Conservation (phyloP, 805 yeast species). For the Yamadazyma phyllophila region DNA sequence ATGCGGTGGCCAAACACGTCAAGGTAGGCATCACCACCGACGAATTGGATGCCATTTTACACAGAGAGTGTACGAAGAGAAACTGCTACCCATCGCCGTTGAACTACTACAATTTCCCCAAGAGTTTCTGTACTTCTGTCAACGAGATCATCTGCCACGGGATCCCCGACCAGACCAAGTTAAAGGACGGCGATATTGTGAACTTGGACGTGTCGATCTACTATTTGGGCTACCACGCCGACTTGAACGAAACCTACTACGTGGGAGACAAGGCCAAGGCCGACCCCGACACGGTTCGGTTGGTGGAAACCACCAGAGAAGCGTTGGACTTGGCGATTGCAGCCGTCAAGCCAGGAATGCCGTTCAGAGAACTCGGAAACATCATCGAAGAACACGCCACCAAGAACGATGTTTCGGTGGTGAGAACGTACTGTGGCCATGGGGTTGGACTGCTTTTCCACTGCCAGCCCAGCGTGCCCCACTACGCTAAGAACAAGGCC, state of each 20-base stretch:
- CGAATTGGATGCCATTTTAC: conserved; percentile 82
- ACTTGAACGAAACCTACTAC: conserved; percentile 93
- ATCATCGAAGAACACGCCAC: conserved; percentile 84
- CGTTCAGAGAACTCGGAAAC: conserved; percentile 84
- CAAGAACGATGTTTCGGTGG: conserved; percentile 77
- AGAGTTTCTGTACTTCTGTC: conserved; percentile 87
- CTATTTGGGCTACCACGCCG: conserved; percentile 89
- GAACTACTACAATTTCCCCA: conserved; percentile 92
- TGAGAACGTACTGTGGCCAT: conserved; percentile 89
- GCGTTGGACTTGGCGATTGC: conserved; percentile 80
- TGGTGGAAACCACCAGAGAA: conserved; percentile 87
- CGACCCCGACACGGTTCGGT: conserved; percentile 78
- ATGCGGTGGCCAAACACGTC: conserved; percentile 78
- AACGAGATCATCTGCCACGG: conserved; percentile 98
- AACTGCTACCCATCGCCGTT: conserved; percentile 93
- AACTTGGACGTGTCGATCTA: conserved; percentile 86
- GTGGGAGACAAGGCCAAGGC: conserved; percentile 85
- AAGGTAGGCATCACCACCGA: conserved; percentile 93
- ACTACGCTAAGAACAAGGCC: conserved; percentile 90
- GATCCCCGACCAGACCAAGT: conserved; percentile 84
- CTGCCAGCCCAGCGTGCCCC: conserved; percentile 89
- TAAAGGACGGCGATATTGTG: conserved; percentile 91
- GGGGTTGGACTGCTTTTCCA: conserved; percentile 88
- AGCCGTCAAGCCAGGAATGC: conserved; percentile 84
- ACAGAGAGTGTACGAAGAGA: conserved; percentile 83